These are phyloP conservation scores for Aquanectria penicillioides DNA, from an alignment of 2,329 filamentous ascomycete genomes.

Conservation along the genomic window DNA sequence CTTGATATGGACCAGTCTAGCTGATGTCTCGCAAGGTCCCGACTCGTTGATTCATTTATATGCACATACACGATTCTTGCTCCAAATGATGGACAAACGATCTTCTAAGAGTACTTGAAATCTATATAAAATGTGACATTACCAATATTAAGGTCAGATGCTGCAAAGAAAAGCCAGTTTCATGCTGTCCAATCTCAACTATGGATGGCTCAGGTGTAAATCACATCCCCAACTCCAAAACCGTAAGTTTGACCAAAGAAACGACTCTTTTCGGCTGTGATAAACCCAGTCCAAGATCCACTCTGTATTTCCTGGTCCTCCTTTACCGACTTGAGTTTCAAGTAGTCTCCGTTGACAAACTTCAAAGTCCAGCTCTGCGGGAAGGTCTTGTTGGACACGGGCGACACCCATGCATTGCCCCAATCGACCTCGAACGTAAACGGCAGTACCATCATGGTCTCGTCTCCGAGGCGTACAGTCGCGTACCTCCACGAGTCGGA, in stretches of 20 bases:
- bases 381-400: not conserved
- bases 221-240: not conserved
- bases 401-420: constrained; percentile 2
- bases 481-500: constrained; percentile 4
- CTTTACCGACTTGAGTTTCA: not conserved
- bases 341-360: constrained; percentile 13
- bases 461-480: constrained; percentile 6
- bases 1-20: too few relatives aligned
- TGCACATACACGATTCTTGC: too few relatives aligned
- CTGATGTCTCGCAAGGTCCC: too few relatives aligned
- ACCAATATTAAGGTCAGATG: too few relatives aligned
- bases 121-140: too few relatives aligned
- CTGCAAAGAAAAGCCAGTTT: too few relatives aligned
- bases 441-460: constrained; percentile 9
- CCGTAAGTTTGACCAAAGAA: constrained; percentile 9
- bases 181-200: too few relatives aligned
- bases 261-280: not conserved
- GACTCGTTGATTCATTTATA: too few relatives aligned
- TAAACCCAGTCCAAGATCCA: constrained; percentile 7
- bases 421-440: not conserved
- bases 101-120: too few relatives aligned
- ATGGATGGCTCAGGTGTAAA: not conserved
- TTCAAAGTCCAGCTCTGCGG: constrained; percentile 10
- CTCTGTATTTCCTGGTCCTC: not conserved
- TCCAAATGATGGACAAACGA: too few relatives aligned